A percentile compares a stretch with the other conserved stretches of the same genome.
These are phyloP conservation scores for Syzygium aqueum DNA, from an alignment of 345 rosid species.

Conservation along the genomic window DNA sequence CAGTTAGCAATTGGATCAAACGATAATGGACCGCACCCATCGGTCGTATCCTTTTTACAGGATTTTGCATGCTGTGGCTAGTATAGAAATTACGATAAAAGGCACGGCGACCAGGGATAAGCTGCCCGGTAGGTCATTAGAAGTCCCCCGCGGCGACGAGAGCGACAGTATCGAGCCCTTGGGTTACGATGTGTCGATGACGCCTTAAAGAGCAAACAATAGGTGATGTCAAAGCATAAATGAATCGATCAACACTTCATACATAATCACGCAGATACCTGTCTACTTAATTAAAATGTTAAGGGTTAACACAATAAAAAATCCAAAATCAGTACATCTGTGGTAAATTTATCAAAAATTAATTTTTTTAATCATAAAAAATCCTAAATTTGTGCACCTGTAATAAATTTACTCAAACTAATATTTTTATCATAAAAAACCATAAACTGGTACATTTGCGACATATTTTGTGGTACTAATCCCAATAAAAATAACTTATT, in stretches of 20 bases:
- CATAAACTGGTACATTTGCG: too few species aligned
- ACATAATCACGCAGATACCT: background rate
- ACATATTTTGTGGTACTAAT: too few species aligned
- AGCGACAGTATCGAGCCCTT: background rate
- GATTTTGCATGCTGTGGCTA: background rate
- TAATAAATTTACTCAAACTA: too few species aligned
- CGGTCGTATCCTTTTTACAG: background rate
- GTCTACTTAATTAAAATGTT: too few species aligned
- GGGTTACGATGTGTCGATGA: background rate
- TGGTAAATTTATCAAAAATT: too few species aligned
- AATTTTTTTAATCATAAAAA: too few species aligned
- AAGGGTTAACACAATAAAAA: background rate
- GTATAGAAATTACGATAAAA: background rate
- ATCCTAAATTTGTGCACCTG: too few species aligned
- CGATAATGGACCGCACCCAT: background rate
- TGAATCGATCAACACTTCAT: background rate
- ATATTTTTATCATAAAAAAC: too few species aligned
- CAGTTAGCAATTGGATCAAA: background rate
- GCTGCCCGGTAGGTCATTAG: too few species aligned
- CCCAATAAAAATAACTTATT: too few species aligned
- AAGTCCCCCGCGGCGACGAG: too few species aligned
- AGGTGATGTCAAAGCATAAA: background rate
- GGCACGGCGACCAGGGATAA: background rate
- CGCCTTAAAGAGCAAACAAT: background rate
- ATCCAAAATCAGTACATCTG: too few species aligned